Evolutionary conservation across 441 rosid genomes (phyloP), one percentile per base, ranked within the genome.

Genomic region (Gossypium lobatum): DNA sequence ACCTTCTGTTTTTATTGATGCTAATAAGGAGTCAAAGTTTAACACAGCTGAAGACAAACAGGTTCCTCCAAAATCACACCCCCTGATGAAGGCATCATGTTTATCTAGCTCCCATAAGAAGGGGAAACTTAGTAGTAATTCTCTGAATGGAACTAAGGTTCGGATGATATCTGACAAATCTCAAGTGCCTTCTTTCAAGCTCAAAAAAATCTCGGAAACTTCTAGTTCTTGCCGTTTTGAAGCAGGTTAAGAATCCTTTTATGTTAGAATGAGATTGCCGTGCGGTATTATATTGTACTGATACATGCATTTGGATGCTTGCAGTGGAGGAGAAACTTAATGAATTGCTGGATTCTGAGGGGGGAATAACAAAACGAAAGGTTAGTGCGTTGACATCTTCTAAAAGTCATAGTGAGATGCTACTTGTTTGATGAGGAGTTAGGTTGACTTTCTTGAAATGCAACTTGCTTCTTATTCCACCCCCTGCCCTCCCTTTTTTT

Each of bases 241-340:
- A 81, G 85, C 95, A 85, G 97, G 99, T 92, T 71, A 60, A 89
- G 52, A 58, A 62, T 61, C 76, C 54, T 58, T 45, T 78, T 73
- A 31, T 61, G 17, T 16, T 76, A 4, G 60, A 59, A 39, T 6
- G 57, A 60, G 25, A 55, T 52, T 11, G 26, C 25, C 52, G 14
- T 63, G 20, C 26, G 23, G 20, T 31, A 37, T 52, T 59, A n/a
- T 17, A 4, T 71, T 52, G 18, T 73, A 71, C 52, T 77, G 45
- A 65, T 76, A 55, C 66, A 23, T 76, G 62, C 73, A 61, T 42
- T 73, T 55, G 69, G 53, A 39, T 76, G 52, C 70, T 79, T 80
- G 81, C 95, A 96, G 99, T 96, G 81, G 93, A 93, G 79, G 99
- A 85, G 88, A 96, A 93, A 85, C 89, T 96, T 64, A 96, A 93